Conservation (phyloP, 345 rosid genomes). For the Sonneratia alba region DNA sequence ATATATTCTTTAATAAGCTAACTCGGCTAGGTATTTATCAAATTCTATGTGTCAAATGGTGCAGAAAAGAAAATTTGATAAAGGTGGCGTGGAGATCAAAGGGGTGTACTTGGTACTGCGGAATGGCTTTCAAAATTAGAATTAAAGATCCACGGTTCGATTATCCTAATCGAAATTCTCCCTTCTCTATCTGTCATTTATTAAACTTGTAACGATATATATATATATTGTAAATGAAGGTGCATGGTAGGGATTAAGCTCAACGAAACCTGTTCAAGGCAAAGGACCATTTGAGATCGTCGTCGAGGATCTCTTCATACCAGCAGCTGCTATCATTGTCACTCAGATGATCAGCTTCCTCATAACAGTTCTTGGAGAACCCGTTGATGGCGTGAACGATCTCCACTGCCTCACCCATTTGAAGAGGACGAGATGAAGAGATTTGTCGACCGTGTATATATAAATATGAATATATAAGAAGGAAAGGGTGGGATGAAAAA, state of each 20-base stretch:
- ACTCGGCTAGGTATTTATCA: too few species aligned
- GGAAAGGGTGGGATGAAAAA: background rate
- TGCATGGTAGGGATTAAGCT: background rate
- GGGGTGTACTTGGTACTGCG: too few species aligned
- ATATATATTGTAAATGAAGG: background rate
- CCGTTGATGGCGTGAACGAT: slow-evolving; percentile 35
- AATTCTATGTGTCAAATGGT: too few species aligned
- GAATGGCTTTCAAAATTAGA: too few species aligned
- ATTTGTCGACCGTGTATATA: background rate
- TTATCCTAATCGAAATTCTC: too few species aligned
- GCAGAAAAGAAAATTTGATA: too few species aligned
- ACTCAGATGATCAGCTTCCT: slow-evolving; percentile 7
- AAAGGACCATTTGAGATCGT: slow-evolving; percentile 91
- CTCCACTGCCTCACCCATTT: slow-evolving; percentile 74
- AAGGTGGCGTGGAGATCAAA: too few species aligned
- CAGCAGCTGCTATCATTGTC: slow-evolving; percentile 38
- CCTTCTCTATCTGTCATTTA: too few species aligned
- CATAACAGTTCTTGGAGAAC: slow-evolving; percentile 37
- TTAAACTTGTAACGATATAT: background rate
- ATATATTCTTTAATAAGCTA: too few species aligned
- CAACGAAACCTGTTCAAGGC: slow-evolving; percentile 66
- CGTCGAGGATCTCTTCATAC: slow-evolving; percentile 81
- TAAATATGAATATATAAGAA: too few species aligned
- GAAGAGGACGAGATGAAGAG: slow-evolving; percentile 2
- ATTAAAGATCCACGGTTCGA: too few species aligned